phyloP scores from a whole-genome alignment of 2,329 filamentous ascomycete genomes.

The Paracamarosporium sp. region DNA sequence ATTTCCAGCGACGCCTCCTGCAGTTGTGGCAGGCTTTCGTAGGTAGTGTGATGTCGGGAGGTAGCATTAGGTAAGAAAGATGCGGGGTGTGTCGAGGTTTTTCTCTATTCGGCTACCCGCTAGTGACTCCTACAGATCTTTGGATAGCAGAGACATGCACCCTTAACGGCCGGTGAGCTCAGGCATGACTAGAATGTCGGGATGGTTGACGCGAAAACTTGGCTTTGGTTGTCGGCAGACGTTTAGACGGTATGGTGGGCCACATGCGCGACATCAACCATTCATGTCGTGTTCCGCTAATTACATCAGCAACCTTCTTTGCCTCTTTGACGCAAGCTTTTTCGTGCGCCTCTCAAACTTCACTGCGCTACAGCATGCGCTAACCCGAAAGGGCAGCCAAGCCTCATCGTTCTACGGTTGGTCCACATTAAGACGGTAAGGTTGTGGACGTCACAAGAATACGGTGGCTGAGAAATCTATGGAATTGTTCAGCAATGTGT shows the following conservation, averaged over 20 bases:
- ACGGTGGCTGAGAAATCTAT: constrained; percentile 1
- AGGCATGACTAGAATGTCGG: constrained; percentile 5
- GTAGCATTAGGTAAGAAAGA: constrained; percentile 41
- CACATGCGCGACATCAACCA: constrained; percentile 19
- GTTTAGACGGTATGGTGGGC: constrained; percentile 20
- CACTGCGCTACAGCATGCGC: background rate
- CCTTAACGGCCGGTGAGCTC: background rate
- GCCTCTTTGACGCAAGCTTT: background rate
- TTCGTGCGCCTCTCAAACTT: background rate
- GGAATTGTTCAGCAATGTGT: constrained; percentile 22
- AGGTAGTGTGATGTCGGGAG: constrained; percentile 35
- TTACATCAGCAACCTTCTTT: constrained; percentile 11
- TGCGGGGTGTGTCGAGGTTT: constrained; percentile 36
- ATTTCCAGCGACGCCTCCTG: constrained; percentile 65
- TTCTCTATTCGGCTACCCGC: constrained; percentile 25
- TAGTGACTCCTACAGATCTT: constrained; percentile 17
- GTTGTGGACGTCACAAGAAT: constrained; percentile 24
- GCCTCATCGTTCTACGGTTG: constrained; percentile 26
- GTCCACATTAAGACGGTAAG: constrained; percentile 15
- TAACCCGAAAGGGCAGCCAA: constrained; percentile 29
- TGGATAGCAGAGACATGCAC: constrained; percentile 12
- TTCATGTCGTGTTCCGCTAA: constrained; percentile 10
- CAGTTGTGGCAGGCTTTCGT: constrained; percentile 66
- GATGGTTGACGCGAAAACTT: constrained; percentile 2
- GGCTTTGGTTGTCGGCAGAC: background rate